These are phyloP conservation scores for Acacia crassicarpa DNA, from an alignment of 306 rosid species.

Conservation along the genomic window DNA sequence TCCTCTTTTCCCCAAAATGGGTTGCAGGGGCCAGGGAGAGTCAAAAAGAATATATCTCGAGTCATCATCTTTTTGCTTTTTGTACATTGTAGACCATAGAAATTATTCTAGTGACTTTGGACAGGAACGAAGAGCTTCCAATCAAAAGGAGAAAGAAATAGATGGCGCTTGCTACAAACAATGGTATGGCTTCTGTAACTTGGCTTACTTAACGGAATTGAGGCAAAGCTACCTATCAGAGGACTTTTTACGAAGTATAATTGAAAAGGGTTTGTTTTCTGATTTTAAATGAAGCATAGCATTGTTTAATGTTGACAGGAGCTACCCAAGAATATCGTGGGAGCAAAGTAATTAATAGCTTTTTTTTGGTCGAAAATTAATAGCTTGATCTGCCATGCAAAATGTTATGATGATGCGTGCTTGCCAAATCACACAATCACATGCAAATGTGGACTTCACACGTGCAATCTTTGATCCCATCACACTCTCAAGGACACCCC, in stretches of 20 bases:
- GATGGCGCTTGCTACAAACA: constrained; percentile 13
- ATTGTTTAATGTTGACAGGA: neutral
- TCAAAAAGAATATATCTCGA: constrained; percentile 49
- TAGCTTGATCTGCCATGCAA: neutral
- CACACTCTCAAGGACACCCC: neutral
- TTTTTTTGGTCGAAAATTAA: too few species aligned
- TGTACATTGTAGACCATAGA: constrained; percentile 59
- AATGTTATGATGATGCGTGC: constrained; percentile 31
- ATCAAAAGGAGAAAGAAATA: constrained; percentile 41
- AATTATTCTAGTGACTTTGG: constrained; percentile 59
- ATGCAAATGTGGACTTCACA: constrained; percentile 34
- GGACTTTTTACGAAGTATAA: neutral
- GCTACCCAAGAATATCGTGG: neutral
- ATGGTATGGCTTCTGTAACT: constrained; percentile 23
- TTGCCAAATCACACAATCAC: constrained; percentile 32
- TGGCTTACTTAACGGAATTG: constrained; percentile 43
- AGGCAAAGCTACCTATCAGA: constrained; percentile 30
- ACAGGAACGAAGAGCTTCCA: constrained; percentile 48
- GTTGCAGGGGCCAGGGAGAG: constrained; percentile 28
- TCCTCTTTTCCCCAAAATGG: neutral
- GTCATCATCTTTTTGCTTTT: constrained; percentile 56
- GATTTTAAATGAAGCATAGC: neutral
- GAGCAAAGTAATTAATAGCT: neutral
- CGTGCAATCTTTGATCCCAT: constrained; percentile 26
- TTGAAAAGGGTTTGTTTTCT: neutral